Base-by-base conservation (phyloP, 2,329 filamentous ascomycete genomes). In the Talaromyces piceae region DNA sequence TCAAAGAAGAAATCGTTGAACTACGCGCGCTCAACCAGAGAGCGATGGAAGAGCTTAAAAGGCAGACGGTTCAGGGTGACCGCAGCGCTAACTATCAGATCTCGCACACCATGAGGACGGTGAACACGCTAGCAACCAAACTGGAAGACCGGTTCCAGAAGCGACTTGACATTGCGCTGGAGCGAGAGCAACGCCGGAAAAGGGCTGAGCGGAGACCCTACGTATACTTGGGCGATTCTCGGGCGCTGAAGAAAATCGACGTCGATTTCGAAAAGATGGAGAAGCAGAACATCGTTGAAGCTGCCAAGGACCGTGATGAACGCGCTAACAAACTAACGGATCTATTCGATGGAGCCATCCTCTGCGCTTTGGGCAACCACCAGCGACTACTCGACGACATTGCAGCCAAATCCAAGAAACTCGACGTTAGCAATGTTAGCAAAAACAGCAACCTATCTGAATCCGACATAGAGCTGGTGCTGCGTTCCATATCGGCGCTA, bases 171-270 rank as follows among this genome's bases (percentile, higher is more conserved):
- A 71, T 76, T 30, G 71, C 77, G 5, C 61, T 78, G 16, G 77
- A 80, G 55, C 73, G 77, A 37, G 78, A 81, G 58, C 72, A 71
- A 43, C 69, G 77, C 13, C 74, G 78, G 47, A 80, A 80, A 63
- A 75, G 73, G 57, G 75, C 77, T 0, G 76, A 80, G 56, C 67
- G 75, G 46, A 72, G 73, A 52, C 77, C 73, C 20, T 70, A 74
- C 27, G 76, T 78, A 22, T 73, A 76, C 47, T 69, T 73, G 43
- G 77, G 77, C 20, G 74, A 80, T 56, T 74, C 76, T 18, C 61
- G 66, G 4, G 72, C 73, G 41, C 68, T 81, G 56, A 79, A 76
- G 59, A 66, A 67, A 25, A 61, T 80, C 8, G 70, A 74, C 41
- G 66, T 65, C 16, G 73, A 76, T 25, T 74, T 74, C 50, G 76